phyloP scores from a whole-genome alignment of 352 stramenopile genomes.

The Pythium biforme region DNA sequence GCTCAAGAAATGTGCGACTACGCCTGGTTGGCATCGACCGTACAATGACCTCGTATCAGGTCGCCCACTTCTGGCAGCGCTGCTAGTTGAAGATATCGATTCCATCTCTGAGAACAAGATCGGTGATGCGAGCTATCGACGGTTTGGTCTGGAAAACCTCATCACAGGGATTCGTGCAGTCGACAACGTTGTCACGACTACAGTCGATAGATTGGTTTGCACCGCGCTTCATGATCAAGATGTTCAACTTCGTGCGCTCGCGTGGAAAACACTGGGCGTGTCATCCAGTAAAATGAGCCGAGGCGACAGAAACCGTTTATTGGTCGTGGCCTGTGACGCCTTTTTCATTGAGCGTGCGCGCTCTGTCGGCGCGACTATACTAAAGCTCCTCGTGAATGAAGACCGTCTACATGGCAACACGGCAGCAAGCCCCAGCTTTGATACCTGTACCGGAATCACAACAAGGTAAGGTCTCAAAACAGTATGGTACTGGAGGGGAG shows the following conservation, averaged over 20 bases:
- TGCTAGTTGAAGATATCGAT: constrained; percentile 20
- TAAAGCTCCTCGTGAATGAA: constrained; percentile 5
- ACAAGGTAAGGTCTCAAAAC: background rate
- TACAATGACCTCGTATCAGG: background rate
- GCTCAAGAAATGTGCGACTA: background rate
- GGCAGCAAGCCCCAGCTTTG: no score
- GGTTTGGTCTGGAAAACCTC: constrained; percentile 11
- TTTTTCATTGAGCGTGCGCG: constrained; percentile 8
- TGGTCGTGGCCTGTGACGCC: constrained; percentile 2
- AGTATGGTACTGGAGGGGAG: background rate
- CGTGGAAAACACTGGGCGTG: constrained; percentile 14
- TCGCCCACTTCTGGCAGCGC: constrained; percentile 2
- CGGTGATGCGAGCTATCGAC: constrained; percentile 5
- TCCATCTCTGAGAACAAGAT: background rate
- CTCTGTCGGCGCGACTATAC: constrained; percentile 11
- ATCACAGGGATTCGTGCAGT: background rate
- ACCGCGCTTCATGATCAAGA: constrained; percentile 8
- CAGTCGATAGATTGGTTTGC: constrained; percentile 14
- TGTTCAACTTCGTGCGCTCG: background rate
- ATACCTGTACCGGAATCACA: background rate
- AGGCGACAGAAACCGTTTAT: background rate
- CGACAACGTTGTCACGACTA: background rate
- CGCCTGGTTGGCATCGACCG: background rate
- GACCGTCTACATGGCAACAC: background rate
- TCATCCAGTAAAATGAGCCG: background rate